phyloP scores from a whole-genome alignment of 108 stramenopile genomes.

The Schizochytrium sp. region DNA sequence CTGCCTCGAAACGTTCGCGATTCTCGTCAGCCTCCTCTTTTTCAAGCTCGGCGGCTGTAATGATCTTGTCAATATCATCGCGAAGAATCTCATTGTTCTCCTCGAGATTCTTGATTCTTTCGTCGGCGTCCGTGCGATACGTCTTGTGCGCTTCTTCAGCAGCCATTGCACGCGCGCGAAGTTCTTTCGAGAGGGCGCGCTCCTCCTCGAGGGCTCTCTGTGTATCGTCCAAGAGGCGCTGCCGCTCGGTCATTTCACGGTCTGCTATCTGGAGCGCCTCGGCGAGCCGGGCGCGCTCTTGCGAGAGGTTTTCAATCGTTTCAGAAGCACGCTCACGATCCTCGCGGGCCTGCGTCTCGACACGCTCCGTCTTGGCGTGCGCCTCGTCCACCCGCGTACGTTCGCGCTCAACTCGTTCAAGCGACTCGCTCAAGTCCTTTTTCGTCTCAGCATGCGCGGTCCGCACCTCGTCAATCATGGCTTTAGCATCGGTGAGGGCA shows the following conservation, averaged over 20 bases:
- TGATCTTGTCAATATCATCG: background rate
- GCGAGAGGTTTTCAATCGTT: background rate
- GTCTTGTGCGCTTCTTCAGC: too few species aligned
- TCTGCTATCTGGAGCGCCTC: too few species aligned
- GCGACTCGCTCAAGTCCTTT: background rate
- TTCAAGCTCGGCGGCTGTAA: background rate
- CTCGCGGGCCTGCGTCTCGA: background rate
- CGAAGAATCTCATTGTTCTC: background rate
- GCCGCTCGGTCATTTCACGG: too few species aligned
- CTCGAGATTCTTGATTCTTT: background rate
- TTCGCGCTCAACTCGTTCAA: background rate
- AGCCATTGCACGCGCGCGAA: too few species aligned
- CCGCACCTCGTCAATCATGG: background rate
- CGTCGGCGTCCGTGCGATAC: background rate
- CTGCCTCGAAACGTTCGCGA: background rate
- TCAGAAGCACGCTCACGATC: background rate
- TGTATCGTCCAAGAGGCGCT: too few species aligned
- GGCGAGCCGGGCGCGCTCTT: background rate
- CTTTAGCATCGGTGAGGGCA: background rate
- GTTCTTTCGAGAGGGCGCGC: too few species aligned
- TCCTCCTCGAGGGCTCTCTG: too few species aligned
- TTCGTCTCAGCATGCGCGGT: background rate
- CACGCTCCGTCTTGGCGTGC: background rate
- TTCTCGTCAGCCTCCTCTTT: background rate
- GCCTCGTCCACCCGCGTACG: background rate